Base-by-base conservation (phyloP, 805 yeast species). In the Metschnikowia aberdeeniae region DNA sequence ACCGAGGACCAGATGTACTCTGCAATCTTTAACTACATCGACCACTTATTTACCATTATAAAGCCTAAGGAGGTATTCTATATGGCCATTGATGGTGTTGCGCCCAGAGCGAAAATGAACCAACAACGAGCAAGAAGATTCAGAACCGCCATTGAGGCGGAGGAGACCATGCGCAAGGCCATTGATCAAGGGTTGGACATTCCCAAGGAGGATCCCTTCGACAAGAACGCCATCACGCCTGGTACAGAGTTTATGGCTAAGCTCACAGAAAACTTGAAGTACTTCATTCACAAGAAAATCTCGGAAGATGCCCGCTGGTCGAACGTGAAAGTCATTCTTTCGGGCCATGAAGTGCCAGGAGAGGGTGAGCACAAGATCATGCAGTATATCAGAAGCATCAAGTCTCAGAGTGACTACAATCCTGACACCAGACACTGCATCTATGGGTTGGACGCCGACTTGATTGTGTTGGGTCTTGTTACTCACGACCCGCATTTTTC, bases 51-150 rank as follows among this genome's bases (percentile, higher is more conserved):
- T 59, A 83, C 83, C 50, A 80, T 89, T 22, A 89, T 93, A 53
- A 81, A 82, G 62, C 99, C 99, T 7, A 76, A 86, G 57, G 78
- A 88, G 61, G 80, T 84, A 11, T 87, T 92, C 56, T 90, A 85
- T 62, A 89, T 92, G 96, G 98, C 99, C 3, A 87, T 92, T 57
- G 99, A 92, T 69, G 99, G 99, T 62, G 98, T 92, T 42, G 99
- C 99, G 0, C 99, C 99, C 34, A 75, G 99, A 63, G 99, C 99
- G 9, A 92, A 92, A 62, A 90, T 92, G 97, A 92, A 92, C 63
- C 98, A 92, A 67, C 99, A 92, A 67, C 80, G 99, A 68, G 82
- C 97, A 0, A 82, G 99, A 74, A 81, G 99, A 69, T 92, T 92
- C 66, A 76, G 97, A 66, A 82, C 96, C 27, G 98, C 97, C 1